Conservation (phyloP, 1,139 yeast genomes). For the Scheffersomyces segobiensis region DNA sequence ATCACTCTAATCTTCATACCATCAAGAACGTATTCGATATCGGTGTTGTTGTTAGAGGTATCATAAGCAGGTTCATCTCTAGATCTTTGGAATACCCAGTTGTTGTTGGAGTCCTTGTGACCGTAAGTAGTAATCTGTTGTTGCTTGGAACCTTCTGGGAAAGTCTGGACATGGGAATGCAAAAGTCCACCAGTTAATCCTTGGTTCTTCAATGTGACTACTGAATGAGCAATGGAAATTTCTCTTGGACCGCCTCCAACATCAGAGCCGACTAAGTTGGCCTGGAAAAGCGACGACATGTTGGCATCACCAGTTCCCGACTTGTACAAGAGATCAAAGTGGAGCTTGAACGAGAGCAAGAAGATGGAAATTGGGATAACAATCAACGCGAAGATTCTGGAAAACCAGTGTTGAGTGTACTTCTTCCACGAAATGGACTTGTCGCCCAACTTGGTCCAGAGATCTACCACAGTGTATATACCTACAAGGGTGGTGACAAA, state of each 20-base stretch:
- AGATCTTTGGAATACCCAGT: slow-evolving; percentile 81
- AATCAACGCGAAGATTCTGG: slow-evolving; percentile 62
- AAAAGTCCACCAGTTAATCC: slow-evolving; percentile 90
- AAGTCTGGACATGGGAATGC: slow-evolving; percentile 92
- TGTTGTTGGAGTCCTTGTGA: slow-evolving; percentile 88
- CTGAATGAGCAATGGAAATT: slow-evolving; percentile 74
- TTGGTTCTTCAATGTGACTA: slow-evolving; percentile 81
- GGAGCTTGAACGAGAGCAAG: slow-evolving; percentile 67
- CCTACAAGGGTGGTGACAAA: slow-evolving; percentile 77
- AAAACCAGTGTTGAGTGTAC: slow-evolving; percentile 62
- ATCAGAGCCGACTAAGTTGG: slow-evolving; percentile 77
- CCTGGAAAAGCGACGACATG: slow-evolving; percentile 97
- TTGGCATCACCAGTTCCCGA: slow-evolving; percentile 95
- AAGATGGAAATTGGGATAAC: slow-evolving; percentile 63
- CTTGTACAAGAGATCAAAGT: slow-evolving; percentile 69
- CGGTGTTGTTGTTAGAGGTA: slow-evolving; percentile 49
- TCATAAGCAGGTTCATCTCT: slow-evolving; percentile 60
- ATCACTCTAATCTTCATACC: slow-evolving; percentile 77
- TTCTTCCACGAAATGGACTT: slow-evolving; percentile 48
- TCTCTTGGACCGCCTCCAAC: slow-evolving; percentile 90
- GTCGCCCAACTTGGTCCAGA: slow-evolving; percentile 70
- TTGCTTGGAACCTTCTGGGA: slow-evolving; percentile 93
- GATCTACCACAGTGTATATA: slow-evolving; percentile 69
- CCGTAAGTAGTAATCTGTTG: slow-evolving; percentile 95
- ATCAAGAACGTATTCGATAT: slow-evolving; percentile 60